Base-by-base conservation (phyloP, 805 yeast genomes). In the Maudiozyma turicensis region DNA sequence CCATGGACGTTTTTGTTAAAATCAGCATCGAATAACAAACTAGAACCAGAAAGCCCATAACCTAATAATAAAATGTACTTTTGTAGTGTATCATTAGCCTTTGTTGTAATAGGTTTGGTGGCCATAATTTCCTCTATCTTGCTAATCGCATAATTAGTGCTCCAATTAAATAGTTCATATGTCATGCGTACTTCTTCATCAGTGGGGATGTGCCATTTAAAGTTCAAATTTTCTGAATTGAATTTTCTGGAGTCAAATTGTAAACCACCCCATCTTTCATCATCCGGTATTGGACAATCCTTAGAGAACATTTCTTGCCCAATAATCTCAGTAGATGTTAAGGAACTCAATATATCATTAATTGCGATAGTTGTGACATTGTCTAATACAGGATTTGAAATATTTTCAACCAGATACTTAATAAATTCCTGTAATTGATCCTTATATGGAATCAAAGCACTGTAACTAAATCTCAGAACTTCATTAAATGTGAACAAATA, bases 121-220 rank as follows among this genome's bases (percentile, higher is more conserved):
- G 48, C 43, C 52, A 68, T 65, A 13, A 66, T 52, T 0, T 55
- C 53, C 50, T 70, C 70, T 13, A 85, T 69, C 28, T 72, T 70
- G 0, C 64, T 59, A 28, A 80, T 64, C 2, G 79, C 66, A 40
- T 64, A 69, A 0, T 71, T 63, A 0, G 78, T 69, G 44, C 83
- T 74, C 1, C 59, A 61, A 20, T 73, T 76, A 55, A 82, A 85
- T 9, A 80, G 65, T 3, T 76, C 73, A 5, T 81, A 73, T 0
- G 95, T 90, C 58, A 77, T 76, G 0, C 69, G 68, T 2, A 86
- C 68, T 44, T 83, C 89, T 2, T 57, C 65, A 2, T 64, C 65
- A 1, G 72, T 59, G 0, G 98, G 97, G 0, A 73, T 62, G 57
- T 82, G 87, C 99, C 99, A 91, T 0, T 73, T 68, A 54, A 88